Evolutionary conservation across 805 yeast genomes (phyloP).

Genomic region (Lipomyces mesembrius): DNA sequence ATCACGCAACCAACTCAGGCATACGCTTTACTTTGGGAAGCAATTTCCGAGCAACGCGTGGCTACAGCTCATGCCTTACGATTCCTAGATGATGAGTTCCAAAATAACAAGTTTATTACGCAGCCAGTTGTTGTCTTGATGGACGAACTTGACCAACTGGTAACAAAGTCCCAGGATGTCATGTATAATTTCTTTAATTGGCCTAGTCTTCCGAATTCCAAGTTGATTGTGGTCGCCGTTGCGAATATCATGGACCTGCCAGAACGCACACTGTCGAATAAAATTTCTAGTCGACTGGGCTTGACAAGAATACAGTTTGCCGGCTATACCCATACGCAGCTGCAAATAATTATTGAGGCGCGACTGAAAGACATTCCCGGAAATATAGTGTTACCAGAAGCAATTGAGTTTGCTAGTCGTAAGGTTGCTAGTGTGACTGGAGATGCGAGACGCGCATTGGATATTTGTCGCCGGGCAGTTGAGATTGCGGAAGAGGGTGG

Average conservation of each 20-base stretch:
- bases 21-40: conserved; percentile 82
- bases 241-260: conserved; percentile 98
- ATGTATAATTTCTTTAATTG: conserved; percentile 97
- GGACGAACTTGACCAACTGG: conserved; percentile 93
- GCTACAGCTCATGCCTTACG: conserved; percentile 68
- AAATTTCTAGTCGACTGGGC: conserved; percentile 90
- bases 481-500: conserved; percentile 78
- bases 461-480: conserved; percentile 85
- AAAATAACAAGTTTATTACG: conserved; percentile 40
- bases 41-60: conserved; percentile 60
- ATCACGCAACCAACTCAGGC: conserved; percentile 77
- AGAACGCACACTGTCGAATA: conserved; percentile 82
- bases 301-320: conserved; percentile 82
- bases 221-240: conserved; percentile 84
- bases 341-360: conserved; percentile 72
- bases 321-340: conserved; percentile 82
- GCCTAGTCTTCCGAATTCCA: conserved; percentile 85
- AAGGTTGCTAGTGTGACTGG: conserved; percentile 97
- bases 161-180: conserved; percentile 77
- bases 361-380: conserved; percentile 61
- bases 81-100: conserved; percentile 72
- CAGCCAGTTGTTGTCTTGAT: conserved; percentile 62
- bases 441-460: conserved; percentile 91
- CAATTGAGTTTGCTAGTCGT: conserved; percentile 88
- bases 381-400: conserved; percentile 57